phyloP scores from a whole-genome alignment of 805 yeast genomes.

The Kockiozyma suomiensis region DNA sequence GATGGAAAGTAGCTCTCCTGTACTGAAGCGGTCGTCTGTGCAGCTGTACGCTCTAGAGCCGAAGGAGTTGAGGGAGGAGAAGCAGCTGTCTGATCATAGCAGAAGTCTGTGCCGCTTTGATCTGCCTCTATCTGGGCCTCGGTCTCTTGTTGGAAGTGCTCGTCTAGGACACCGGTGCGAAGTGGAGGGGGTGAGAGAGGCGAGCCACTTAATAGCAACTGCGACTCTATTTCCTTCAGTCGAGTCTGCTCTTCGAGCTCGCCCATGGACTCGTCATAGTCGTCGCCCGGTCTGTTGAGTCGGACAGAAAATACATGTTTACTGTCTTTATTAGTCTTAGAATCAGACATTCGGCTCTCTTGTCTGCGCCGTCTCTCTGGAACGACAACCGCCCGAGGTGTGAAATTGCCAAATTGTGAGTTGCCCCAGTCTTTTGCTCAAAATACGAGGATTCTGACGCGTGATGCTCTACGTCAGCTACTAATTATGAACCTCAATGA shows the following conservation, averaged over 20 bases:
- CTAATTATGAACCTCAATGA: too few species aligned
- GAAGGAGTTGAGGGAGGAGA: constrained; percentile 33
- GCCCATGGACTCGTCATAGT: constrained; percentile 1
- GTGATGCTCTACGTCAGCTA: too few species aligned
- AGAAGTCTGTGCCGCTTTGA: neutral
- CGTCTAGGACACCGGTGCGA: constrained; percentile 15
- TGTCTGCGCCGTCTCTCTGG: too few species aligned
- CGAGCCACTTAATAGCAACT: constrained; percentile 26
- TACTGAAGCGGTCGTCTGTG: neutral
- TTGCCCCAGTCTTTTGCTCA: too few species aligned
- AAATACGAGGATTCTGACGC: too few species aligned
- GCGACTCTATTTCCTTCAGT: constrained; percentile 25
- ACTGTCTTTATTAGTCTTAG: constrained; percentile 1
- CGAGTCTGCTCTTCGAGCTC: constrained; percentile 14
- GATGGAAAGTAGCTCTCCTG: neutral
- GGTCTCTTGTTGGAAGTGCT: neutral
- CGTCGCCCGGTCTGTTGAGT: constrained; percentile 27
- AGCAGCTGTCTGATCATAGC: constrained; percentile 10
- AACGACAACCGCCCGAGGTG: neutral
- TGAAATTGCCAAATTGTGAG: too few species aligned
- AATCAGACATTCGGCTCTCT: neutral
- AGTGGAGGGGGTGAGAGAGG: constrained; percentile 33
- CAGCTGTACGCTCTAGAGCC: neutral
- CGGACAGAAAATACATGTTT: constrained; percentile 16
- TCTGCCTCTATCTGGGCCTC: neutral